Evolutionary conservation across 2,329 filamentous ascomycete species (phyloP).

Genomic region (Chalaropsis ovoidea): DNA sequence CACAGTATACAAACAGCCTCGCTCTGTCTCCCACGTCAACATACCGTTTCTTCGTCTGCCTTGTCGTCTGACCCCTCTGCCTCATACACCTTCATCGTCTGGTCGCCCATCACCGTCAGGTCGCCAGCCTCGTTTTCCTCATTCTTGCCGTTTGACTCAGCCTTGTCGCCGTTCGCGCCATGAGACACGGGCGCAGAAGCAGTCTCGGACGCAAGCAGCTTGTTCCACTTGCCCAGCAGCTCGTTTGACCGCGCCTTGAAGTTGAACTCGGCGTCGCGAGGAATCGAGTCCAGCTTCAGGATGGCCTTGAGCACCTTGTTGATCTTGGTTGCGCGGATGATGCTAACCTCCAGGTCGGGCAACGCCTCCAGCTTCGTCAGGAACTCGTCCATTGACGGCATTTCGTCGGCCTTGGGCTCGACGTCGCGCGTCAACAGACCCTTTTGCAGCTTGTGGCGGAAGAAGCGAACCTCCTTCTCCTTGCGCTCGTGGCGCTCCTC

Average conservation of each 20-base stretch:
- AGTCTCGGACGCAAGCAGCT: conserved; percentile 57
- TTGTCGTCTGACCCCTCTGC: conserved; percentile 33
- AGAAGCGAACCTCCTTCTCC: conserved; percentile 75
- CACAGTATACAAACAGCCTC: too few relatives aligned
- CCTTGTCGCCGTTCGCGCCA: conserved; percentile 43
- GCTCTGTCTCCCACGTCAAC: not conserved
- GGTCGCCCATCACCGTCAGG: conserved; percentile 32
- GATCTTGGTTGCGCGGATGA: conserved; percentile 89
- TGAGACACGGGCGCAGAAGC: conserved; percentile 34
- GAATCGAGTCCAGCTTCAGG: conserved; percentile 75
- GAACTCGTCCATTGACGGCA: conserved; percentile 67
- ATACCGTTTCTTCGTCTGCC: conserved; percentile 31
- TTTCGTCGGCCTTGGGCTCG: conserved; percentile 75
- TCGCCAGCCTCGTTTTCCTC: conserved; percentile 35
- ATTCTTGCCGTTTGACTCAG: conserved; percentile 31
- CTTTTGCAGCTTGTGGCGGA: conserved; percentile 90
- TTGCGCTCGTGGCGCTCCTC: conserved; percentile 51
- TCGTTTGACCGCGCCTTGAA: conserved; percentile 77
- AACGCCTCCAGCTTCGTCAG: conserved; percentile 70
- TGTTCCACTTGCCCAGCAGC: conserved; percentile 82
- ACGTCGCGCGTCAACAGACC: conserved; percentile 79
- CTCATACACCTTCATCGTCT: conserved; percentile 35
- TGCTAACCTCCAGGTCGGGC: conserved; percentile 72
- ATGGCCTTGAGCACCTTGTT: conserved; percentile 97
- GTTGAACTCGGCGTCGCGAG: conserved; percentile 75